phyloP scores from a whole-genome alignment of 179 eudicot species.

The Corrigiola litoralis region DNA sequence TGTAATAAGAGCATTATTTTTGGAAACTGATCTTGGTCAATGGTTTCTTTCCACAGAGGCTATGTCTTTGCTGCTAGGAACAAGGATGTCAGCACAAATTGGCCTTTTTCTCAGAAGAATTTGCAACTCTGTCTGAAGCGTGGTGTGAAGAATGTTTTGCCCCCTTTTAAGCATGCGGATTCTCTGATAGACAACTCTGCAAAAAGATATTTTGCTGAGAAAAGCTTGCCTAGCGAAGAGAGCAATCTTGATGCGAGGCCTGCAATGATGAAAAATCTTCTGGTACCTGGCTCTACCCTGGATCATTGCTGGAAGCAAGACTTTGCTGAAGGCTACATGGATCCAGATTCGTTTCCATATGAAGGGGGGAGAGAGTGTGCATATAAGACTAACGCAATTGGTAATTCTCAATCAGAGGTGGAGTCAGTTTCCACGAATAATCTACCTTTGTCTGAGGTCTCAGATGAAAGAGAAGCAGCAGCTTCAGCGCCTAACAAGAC shows the following conservation, averaged over 20 bases:
- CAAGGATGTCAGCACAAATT: constrained; percentile 61
- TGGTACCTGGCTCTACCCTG: constrained; percentile 11
- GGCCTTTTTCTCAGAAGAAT: constrained; percentile 81
- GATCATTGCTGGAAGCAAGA: constrained; percentile 23
- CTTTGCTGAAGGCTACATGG: constrained; percentile 26
- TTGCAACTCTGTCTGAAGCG: constrained; percentile 67
- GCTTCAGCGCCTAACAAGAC: constrained; percentile 34
- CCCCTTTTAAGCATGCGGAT: constrained; percentile 65
- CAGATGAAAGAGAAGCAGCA: constrained; percentile 33
- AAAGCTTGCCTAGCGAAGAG: constrained; percentile 33
- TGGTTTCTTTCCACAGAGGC: constrained; percentile 49
- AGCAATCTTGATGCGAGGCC: constrained; percentile 32
- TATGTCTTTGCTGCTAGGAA: constrained; percentile 65
- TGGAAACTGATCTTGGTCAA: background rate
- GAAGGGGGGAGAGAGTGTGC: constrained; percentile 37
- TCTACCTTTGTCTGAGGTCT: constrained; percentile 35
- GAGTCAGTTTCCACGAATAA: constrained; percentile 40
- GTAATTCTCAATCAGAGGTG: constrained; percentile 36
- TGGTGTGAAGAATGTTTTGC: constrained; percentile 68
- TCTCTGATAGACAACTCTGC: constrained; percentile 29
- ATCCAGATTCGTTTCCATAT: constrained; percentile 32
- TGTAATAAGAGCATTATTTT: background rate
- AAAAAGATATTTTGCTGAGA: constrained; percentile 27
- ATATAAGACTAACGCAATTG: constrained; percentile 22
- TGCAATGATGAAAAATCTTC: constrained; percentile 18